Base-by-base conservation (phyloP, 2,329 filamentous ascomycete species). In the Colletotrichum godetiae region DNA sequence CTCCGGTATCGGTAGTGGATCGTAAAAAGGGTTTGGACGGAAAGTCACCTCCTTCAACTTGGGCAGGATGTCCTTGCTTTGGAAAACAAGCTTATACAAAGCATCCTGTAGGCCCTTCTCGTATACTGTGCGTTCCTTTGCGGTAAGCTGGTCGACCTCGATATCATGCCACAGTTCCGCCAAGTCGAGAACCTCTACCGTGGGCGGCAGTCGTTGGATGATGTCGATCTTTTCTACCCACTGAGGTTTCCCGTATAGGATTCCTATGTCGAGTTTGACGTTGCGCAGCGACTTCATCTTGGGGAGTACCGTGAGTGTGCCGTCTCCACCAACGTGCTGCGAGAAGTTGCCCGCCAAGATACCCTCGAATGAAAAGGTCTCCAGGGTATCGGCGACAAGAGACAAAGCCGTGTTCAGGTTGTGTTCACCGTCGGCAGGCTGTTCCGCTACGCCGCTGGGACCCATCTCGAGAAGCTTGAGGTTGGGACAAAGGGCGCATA, bases 81-180 rank as follows among this genome's bases (percentile, higher is more conserved):
- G 62, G 13, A 74, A 68, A 1, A 85, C 81, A 0, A 79, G 84
- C 6, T 80, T 77, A 1, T 76, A 52, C 49, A 85, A 68, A 1
- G 76, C 78, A 0, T 68, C 56, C 53, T 86, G 84, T 2, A 84
- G 72, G 10, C 77, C 67, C 4, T 77, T 58, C 2, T 80, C 78
- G 67, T 83, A 84, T 4, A 59, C 35, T 37, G 31, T 19, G 8
- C 72, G 72, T 22, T 66, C 58, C 35, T 58, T 61, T 22, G 27
- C 4, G 10, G 68, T 62, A 4, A 74, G 33, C 52, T 62, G 65
- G 57, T 67, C 68, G 3, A 68, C 60, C 42, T 74, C 72, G n/a
- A 62, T 62, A 2, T 74, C 72, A 35, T 62, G 57, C 72, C 72
- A 74, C n/a, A 74, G 53, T 2, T 74, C 72, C 8, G 72, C 72